Percentiles rank a stretch among this genome's conserved stretches.
These are phyloP conservation scores for Cryptosporidium muris DNA, from an alignment of 169 alveolate species.

Conservation along the genomic window DNA sequence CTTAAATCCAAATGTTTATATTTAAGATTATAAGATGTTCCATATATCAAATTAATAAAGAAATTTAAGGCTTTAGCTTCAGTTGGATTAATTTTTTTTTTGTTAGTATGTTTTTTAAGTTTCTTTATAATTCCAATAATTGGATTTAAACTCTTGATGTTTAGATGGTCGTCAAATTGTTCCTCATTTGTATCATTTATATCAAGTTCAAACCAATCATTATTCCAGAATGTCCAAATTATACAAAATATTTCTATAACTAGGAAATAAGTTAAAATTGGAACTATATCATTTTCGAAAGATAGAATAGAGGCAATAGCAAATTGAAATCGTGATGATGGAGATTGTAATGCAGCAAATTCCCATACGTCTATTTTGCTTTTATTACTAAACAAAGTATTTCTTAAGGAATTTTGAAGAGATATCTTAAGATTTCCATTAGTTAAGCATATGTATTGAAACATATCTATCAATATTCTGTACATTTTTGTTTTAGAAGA, in stretches of 20 bases:
- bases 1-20: background rate
- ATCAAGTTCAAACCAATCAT: conserved; percentile 22
- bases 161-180: background rate
- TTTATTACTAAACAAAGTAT: background rate
- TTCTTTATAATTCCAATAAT: background rate
- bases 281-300: background rate
- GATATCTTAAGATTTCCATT: conserved; percentile 2
- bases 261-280: conserved; percentile 2
- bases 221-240: conserved; percentile 66
- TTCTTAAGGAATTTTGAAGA: background rate
- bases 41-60: conserved; percentile 17
- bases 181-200: background rate
- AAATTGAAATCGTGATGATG: conserved; percentile 47
- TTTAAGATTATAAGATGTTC: background rate
- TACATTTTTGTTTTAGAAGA: conserved; percentile 9
- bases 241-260: conserved; percentile 47
- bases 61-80: conserved; percentile 16
- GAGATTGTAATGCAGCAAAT: conserved; percentile 47
- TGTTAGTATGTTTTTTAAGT: background rate
- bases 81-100: background rate
- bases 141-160: background rate
- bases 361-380: conserved; percentile 36
- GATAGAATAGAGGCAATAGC: background rate
- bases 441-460: background rate
- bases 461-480: conserved; percentile 3